phyloP scores from a whole-genome alignment of 2,329 filamentous ascomycete species.

The Chrysosphaeria jannelii region DNA sequence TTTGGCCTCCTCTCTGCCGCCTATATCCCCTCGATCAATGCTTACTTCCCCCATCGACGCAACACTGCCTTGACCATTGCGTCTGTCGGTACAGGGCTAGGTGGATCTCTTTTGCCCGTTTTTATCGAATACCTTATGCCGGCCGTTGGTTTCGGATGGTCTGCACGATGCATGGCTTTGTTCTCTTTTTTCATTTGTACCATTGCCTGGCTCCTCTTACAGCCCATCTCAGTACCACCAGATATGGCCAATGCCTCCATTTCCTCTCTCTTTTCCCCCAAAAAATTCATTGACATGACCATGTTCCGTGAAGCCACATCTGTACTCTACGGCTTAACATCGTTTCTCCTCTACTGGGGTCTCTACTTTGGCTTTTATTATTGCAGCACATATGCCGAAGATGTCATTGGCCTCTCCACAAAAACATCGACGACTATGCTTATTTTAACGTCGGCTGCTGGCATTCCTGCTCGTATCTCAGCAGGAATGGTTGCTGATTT shows the following conservation, averaged over 20 bases:
- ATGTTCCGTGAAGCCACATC: constrained; percentile 20
- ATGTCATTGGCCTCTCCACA: constrained; percentile 15
- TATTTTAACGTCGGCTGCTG: constrained; percentile 24
- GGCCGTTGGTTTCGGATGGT: constrained; percentile 32
- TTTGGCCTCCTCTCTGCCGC: constrained; percentile 23
- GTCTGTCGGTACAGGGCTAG: constrained; percentile 27
- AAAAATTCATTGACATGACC: constrained; percentile 16
- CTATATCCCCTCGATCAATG: constrained; percentile 19
- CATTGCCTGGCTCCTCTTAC: constrained; percentile 13
- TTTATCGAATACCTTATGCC: constrained; percentile 26
- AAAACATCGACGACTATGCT: constrained; percentile 21
- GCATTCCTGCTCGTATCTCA: constrained; percentile 21
- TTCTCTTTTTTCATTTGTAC: constrained; percentile 19
- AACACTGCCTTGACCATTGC: constrained; percentile 27
- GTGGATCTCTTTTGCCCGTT: constrained; percentile 31
- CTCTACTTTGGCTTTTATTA: constrained; percentile 23
- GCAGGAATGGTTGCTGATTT: constrained; percentile 21
- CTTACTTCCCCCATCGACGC: constrained; percentile 24
- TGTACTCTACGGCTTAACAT: constrained; percentile 10
- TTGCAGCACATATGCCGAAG: constrained; percentile 8
- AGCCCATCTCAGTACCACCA: too few relatives aligned
- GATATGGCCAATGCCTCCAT: neutral
- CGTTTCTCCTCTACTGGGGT: constrained; percentile 15
- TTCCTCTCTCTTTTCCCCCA: too few relatives aligned
- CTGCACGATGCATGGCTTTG: constrained; percentile 27